These are phyloP conservation scores for Quercus glauca DNA, from an alignment of 306 rosid species.

Conservation along the genomic window DNA sequence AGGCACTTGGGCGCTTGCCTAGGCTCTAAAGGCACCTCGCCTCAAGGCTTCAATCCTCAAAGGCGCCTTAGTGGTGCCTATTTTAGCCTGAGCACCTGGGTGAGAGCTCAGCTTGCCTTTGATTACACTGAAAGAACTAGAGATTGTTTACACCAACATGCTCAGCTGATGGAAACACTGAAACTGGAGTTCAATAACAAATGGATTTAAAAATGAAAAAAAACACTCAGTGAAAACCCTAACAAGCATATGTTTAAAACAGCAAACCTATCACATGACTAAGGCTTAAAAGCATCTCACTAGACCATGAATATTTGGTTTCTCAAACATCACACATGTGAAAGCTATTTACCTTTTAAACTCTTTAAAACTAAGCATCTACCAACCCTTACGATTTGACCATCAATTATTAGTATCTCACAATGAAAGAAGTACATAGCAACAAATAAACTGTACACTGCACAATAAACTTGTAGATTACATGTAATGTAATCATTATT, in stretches of 20 bases:
- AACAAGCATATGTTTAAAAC: conserved; percentile 2
- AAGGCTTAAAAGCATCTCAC: not conserved
- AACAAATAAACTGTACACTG: not conserved
- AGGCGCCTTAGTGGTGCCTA: no score
- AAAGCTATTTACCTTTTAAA: not conserved
- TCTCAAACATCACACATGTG: not conserved
- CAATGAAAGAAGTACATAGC: not conserved
- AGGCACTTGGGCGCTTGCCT: no score
- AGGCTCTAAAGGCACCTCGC: no score
- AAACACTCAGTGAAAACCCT: not conserved
- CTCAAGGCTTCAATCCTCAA: no score
- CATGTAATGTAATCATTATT: conserved; percentile 14
- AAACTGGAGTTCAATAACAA: conserved; percentile 1
- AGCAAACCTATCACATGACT: not conserved
- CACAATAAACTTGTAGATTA: not conserved
- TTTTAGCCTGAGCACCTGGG: no score
- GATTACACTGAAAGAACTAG: not conserved
- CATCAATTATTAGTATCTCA: conserved; percentile 4
- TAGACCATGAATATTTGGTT: not conserved
- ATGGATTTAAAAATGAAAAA: not conserved
- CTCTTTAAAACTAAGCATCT: not conserved
- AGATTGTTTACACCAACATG: not conserved
- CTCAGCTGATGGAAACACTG: not conserved
- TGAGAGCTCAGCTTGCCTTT: no score
- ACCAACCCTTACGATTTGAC: not conserved